Evolutionary conservation across 768 basidiomycete genomes (phyloP).

Genomic region (Boletellus emodensis): DNA sequence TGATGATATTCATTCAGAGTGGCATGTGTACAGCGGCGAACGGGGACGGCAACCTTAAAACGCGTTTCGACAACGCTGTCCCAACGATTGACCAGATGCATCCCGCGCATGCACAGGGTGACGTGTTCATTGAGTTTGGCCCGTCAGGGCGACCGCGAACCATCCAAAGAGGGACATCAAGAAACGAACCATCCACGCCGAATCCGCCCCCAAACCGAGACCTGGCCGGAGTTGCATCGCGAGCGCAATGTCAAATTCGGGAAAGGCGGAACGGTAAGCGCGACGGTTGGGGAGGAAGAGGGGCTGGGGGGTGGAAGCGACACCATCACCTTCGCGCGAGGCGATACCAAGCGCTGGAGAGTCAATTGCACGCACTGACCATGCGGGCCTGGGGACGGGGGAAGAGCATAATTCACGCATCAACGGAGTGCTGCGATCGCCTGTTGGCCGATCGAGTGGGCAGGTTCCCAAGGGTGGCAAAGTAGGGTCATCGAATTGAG

Average conservation of each 20-base stretch:
- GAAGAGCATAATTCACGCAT: slow-evolving; percentile 15
- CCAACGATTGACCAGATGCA: too few relatives aligned
- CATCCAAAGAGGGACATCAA: slow-evolving; percentile 79
- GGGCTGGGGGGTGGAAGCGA: slow-evolving; percentile 6
- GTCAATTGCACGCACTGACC: slow-evolving; percentile 29
- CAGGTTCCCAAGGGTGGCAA: not conserved
- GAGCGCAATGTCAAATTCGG: slow-evolving; percentile 59
- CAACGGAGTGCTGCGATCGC: slow-evolving; percentile 8
- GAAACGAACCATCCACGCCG: slow-evolving; percentile 77
- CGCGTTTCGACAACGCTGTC: too few relatives aligned
- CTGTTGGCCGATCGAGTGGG: slow-evolving; percentile 7
- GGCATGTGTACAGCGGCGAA: too few relatives aligned
- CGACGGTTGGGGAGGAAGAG: slow-evolving; percentile 22
- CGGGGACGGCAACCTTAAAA: too few relatives aligned
- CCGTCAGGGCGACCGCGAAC: slow-evolving; percentile 58
- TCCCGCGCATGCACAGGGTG: too few relatives aligned
- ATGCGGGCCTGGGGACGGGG: slow-evolving; percentile 21
- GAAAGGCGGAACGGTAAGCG: slow-evolving; percentile 40
- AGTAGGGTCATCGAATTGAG: slow-evolving; percentile 13
- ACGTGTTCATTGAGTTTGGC: slow-evolving; percentile 23
- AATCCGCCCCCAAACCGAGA: slow-evolving; percentile 64
- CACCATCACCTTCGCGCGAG: not conserved
- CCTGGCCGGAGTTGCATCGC: slow-evolving; percentile 78
- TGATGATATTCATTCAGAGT: too few relatives aligned
- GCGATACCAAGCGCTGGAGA: slow-evolving; percentile 20